Conservation (phyloP, 202 grass and related monocot genomes). For the Zizania palustris region DNA sequence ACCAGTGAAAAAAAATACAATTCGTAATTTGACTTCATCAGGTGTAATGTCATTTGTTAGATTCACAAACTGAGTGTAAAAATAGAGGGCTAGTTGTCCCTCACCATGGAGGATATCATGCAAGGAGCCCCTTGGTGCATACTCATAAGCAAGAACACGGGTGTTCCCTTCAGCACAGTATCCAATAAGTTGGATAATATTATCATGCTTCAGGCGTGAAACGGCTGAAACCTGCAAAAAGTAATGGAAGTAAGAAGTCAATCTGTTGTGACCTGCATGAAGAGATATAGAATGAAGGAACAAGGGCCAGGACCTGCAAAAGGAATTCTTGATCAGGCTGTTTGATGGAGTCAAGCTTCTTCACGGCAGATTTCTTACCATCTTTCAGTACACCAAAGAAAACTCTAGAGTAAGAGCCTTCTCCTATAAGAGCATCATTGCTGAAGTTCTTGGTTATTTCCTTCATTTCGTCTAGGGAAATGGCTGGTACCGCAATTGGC, state of each 20-base stretch:
- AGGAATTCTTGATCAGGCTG: no score
- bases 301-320: constrained; percentile 1
- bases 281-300: no score
- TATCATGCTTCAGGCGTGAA: constrained; percentile 36
- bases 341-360: constrained; percentile 42
- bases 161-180: constrained; percentile 44
- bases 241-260: background rate
- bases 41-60: no score
- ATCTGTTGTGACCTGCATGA: no score
- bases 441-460: constrained; percentile 52
- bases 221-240: constrained; percentile 33
- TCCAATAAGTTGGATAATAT: constrained; percentile 48
- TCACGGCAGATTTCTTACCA: constrained; percentile 52
- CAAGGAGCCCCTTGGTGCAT: constrained; percentile 57
- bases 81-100: background rate
- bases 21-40: no score
- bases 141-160: constrained; percentile 51
- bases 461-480: constrained; percentile 52
- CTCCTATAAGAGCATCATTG: constrained; percentile 48
- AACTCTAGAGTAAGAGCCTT: constrained; percentile 32
- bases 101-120: constrained; percentile 58
- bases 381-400: constrained; percentile 51
- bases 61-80: no score
- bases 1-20: no score
- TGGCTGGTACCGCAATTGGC: constrained; percentile 33